These are phyloP conservation scores for Curvularia sp. DNA, from an alignment of 2,329 filamentous ascomycete genomes.

Conservation along the genomic window DNA sequence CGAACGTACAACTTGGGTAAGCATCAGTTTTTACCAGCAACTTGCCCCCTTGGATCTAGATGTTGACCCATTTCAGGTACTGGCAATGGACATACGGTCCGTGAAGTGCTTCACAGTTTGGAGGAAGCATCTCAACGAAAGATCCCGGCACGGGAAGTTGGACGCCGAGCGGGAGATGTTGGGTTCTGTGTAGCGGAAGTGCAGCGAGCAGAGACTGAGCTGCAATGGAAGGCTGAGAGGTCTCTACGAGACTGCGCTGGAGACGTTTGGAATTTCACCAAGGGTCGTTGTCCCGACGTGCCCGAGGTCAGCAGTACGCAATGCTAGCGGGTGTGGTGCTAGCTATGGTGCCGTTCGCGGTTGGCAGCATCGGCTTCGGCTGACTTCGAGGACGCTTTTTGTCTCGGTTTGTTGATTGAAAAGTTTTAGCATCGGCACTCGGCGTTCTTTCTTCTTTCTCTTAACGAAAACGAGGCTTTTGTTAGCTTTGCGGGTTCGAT, in stretches of 20 bases:
- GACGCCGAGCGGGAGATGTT: conserved; percentile 52
- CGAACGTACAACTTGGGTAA: conserved; percentile 52
- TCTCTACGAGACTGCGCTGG: conserved; percentile 47
- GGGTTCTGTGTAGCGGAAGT: conserved; percentile 52
- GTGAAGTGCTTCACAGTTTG: conserved; percentile 51
- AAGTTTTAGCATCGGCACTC: conserved; percentile 12
- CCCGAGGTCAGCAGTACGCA: conserved; percentile 6
- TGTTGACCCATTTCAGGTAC: conserved; percentile 44
- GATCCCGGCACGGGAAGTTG: conserved; percentile 49
- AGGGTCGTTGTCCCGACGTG: conserved; percentile 30
- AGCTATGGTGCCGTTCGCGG: not conserved
- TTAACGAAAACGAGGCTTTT: not conserved
- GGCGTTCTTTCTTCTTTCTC: conserved; percentile 13
- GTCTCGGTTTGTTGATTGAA: not conserved
- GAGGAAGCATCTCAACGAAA: conserved; percentile 45
- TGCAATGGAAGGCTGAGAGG: conserved; percentile 50
- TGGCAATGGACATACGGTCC: conserved; percentile 53
- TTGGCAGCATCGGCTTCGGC: not conserved
- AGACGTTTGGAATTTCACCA: conserved; percentile 52
- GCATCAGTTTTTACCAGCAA: not conserved
- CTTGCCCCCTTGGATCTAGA: not conserved
- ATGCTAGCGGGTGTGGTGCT: conserved; percentile 18
- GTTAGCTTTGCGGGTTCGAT: not conserved
- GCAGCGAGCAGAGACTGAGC: conserved; percentile 47
- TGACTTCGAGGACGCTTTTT: not conserved